Percentiles rank a stretch among this genome's conserved stretches.
phyloP scores from a whole-genome alignment of 1,284 basidiomycete genomes.

The Cryptococcus wingfieldii region DNA sequence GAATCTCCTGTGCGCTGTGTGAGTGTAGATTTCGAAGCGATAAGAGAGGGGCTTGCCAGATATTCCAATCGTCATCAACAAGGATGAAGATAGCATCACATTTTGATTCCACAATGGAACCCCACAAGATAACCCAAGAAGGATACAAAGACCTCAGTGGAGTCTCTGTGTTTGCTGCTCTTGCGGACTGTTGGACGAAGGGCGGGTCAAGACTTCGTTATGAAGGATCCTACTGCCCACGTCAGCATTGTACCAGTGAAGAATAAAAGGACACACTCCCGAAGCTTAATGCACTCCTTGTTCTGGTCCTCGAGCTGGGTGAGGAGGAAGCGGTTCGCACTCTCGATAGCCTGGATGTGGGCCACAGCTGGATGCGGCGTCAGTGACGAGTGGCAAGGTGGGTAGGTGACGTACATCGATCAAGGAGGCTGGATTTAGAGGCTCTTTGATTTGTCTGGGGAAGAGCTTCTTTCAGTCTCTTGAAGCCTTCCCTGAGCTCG shows the following conservation, averaged over 20 bases:
- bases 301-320: constrained; percentile 13
- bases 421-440: constrained; percentile 78
- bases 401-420: constrained; percentile 60
- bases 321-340: constrained; percentile 23
- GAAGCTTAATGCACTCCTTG: constrained; percentile 17
- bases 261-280: constrained; percentile 17
- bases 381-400: not conserved
- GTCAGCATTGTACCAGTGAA: not conserved
- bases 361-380: constrained; percentile 24
- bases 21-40: too few relatives aligned
- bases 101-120: too few relatives aligned
- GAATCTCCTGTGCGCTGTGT: too few relatives aligned
- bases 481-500: constrained; percentile 79
- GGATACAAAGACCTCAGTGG: too few relatives aligned
- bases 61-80: too few relatives aligned
- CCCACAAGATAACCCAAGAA: too few relatives aligned
- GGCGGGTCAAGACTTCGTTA: too few relatives aligned
- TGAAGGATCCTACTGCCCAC: not conserved
- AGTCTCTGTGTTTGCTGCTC: too few relatives aligned
- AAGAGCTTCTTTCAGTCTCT: constrained; percentile 74
- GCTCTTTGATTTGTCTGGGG: constrained; percentile 80
- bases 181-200: too few relatives aligned
- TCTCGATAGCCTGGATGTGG: constrained; percentile 28
- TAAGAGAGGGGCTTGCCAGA: too few relatives aligned
- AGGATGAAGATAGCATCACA: too few relatives aligned